Conservation (phyloP, 441 rosid genomes). For the Manihot esculenta region DNA sequence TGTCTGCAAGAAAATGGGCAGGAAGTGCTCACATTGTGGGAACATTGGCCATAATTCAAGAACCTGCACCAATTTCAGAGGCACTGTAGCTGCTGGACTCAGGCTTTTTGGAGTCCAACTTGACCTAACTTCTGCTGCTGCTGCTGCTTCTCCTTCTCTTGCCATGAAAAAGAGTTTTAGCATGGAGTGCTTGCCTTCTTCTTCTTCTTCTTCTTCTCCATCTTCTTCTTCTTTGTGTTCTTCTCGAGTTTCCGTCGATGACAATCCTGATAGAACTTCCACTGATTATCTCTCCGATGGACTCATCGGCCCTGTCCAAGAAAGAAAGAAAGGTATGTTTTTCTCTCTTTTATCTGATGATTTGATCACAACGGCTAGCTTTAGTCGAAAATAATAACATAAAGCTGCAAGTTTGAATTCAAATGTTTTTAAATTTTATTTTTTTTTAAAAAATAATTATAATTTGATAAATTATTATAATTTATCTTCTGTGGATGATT, state of each 20-base stretch:
- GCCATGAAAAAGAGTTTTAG: slow-evolving; percentile 70
- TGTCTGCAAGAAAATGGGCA: slow-evolving; percentile 61
- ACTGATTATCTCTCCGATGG: slow-evolving; percentile 62
- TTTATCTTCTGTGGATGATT: too few relatives aligned
- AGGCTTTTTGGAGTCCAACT: slow-evolving; percentile 83
- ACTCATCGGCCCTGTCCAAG: slow-evolving; percentile 44
- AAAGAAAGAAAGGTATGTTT: slow-evolving; percentile 61
- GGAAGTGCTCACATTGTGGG: slow-evolving; percentile 89
- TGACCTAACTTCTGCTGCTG: slow-evolving; percentile 39
- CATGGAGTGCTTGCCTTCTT: slow-evolving; percentile 61
- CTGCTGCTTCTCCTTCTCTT: slow-evolving; percentile 19
- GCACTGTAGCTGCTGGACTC: slow-evolving; percentile 32
- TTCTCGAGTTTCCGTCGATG: slow-evolving; percentile 32
- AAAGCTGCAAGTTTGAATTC: too few relatives aligned
- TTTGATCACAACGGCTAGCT: too few relatives aligned
- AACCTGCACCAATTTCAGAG: slow-evolving; percentile 51
- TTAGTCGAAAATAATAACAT: too few relatives aligned
- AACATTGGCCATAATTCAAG: slow-evolving; percentile 84
- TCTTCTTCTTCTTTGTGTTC: slow-evolving; percentile 40
- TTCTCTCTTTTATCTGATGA: background rate
- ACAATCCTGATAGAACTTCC: slow-evolving; percentile 32
- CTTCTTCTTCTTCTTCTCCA: slow-evolving; percentile 22
- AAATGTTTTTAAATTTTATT: too few relatives aligned
- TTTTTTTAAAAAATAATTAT: too few relatives aligned
- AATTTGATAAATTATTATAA: too few relatives aligned